Percentiles rank a stretch among this genome's conserved stretches.
Evolutionary conservation across 352 stramenopile species (phyloP).

Genomic region (Pythium grandisporangium): DNA sequence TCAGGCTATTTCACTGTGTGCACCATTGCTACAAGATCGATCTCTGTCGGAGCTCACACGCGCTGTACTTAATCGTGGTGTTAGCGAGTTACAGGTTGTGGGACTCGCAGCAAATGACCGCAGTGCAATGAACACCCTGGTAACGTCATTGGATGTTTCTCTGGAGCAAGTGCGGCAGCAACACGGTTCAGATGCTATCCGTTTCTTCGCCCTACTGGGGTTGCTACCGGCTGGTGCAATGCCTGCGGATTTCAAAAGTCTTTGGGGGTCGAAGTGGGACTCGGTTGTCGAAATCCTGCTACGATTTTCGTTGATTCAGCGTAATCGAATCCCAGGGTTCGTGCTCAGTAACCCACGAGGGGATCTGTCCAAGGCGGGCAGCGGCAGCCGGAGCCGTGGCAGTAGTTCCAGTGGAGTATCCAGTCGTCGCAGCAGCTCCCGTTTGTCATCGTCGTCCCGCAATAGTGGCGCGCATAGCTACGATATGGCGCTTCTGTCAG

Average conservation of each 20-base stretch:
- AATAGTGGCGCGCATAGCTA: conserved; percentile 29
- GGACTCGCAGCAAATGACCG: conserved; percentile 52
- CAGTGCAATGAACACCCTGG: conserved; percentile 66
- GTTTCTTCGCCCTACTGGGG: conserved; percentile 67
- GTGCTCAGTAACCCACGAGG: conserved; percentile 29
- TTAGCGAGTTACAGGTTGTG: conserved; percentile 61
- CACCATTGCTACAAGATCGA: conserved; percentile 60
- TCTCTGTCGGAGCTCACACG: conserved; percentile 70
- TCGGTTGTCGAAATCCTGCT: conserved; percentile 49
- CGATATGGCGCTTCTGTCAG: conserved; percentile 48
- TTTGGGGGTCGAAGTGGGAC: conserved; percentile 65
- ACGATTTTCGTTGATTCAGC: conserved; percentile 69
- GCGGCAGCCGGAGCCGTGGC: background rate
- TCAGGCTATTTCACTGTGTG: conserved; percentile 73
- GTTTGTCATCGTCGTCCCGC: conserved; percentile 12
- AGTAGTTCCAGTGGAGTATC: conserved; percentile 14
- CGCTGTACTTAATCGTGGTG: conserved; percentile 51
- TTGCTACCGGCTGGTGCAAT: conserved; percentile 63
- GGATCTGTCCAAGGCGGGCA: conserved; percentile 34
- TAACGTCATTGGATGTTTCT: conserved; percentile 65
- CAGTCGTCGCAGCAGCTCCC: conserved; percentile 14
- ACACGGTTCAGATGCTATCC: conserved; percentile 53
- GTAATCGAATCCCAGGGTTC: conserved; percentile 64
- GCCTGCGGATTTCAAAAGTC: conserved; percentile 66
- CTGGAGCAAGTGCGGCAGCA: conserved; percentile 65